Evolutionary conservation across 2,329 filamentous ascomycete species (phyloP).

Genomic region (Sporothrix euskadiensis): DNA sequence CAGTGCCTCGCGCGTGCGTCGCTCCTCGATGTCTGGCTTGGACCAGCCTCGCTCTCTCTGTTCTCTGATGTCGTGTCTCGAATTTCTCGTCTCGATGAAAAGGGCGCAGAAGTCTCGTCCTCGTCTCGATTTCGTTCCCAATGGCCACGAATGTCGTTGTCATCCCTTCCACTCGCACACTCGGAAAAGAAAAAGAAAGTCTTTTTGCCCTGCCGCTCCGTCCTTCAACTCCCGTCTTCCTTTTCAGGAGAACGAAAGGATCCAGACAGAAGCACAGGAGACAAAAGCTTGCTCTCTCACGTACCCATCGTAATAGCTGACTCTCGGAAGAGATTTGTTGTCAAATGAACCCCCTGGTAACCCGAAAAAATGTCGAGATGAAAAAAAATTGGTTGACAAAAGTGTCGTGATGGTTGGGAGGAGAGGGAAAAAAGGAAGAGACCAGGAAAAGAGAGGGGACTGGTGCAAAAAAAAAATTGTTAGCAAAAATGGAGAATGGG

Average conservation of each 20-base stretch:
- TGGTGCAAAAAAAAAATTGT: conserved; percentile 27
- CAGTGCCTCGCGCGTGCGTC: neutral
- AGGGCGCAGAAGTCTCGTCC: neutral
- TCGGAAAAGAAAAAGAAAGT: conserved; percentile 28
- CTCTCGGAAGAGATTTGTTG: conserved; percentile 33
- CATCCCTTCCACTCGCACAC: conserved; percentile 34
- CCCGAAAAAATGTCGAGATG: conserved; percentile 28
- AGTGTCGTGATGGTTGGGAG: conserved; percentile 43
- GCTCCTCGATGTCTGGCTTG: neutral
- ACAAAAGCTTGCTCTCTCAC: conserved; percentile 42
- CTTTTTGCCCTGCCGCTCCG: neutral
- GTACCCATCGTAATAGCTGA: conserved; percentile 63
- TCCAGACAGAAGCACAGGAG: neutral
- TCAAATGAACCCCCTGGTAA: conserved; percentile 28
- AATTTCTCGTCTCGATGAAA: conserved; percentile 13
- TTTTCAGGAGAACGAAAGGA: neutral
- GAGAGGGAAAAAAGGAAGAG: conserved; percentile 16
- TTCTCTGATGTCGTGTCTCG: conserved; percentile 10
- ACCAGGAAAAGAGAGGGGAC: conserved; percentile 17
- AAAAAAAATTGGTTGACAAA: conserved; percentile 36
- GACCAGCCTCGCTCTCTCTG: neutral
- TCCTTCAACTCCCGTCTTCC: neutral
- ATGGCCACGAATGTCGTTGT: conserved; percentile 16
- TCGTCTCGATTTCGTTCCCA: neutral
- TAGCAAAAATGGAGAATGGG: conserved; percentile 26